These are phyloP conservation scores for Cladosporium sp. DNA, from an alignment of 2,329 filamentous ascomycete species.

Conservation along the genomic window DNA sequence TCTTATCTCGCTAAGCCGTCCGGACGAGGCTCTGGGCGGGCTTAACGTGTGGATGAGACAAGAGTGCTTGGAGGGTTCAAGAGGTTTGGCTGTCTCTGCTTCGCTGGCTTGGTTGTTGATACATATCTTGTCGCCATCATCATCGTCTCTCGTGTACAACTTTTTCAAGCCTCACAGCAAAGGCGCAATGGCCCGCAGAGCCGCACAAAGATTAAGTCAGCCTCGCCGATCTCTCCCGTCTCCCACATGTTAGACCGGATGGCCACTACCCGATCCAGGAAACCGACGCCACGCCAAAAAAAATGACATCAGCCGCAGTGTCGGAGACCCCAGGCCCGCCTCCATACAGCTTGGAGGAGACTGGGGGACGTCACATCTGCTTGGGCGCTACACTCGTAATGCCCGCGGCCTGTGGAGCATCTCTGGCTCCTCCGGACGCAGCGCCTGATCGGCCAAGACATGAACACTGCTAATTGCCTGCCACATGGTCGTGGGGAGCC, in stretches of 20 bases:
- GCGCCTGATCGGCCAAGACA: constrained; percentile 9
- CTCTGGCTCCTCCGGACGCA: background rate
- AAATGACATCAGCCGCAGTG: background rate
- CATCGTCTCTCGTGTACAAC: background rate
- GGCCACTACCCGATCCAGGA: constrained; percentile 7
- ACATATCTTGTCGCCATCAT: background rate
- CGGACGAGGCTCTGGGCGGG: constrained; percentile 7
- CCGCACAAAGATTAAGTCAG: background rate
- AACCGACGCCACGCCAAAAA: constrained; percentile 3
- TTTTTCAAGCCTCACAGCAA: background rate
- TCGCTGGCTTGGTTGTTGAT: background rate
- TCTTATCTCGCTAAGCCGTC: constrained; percentile 6
- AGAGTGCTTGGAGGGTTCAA: constrained; percentile 11
- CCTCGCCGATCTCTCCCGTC: background rate
- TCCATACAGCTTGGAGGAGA: constrained; percentile 1
- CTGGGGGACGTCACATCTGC: constrained; percentile 8
- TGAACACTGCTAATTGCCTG: constrained; percentile 5
- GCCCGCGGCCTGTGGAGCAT: background rate
- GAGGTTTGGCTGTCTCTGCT: background rate
- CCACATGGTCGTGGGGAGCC: constrained; percentile 10
- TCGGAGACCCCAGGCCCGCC: constrained; percentile 7
- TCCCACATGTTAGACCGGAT: background rate
- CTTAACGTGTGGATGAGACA: constrained; percentile 7
- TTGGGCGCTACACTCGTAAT: constrained; percentile 1
- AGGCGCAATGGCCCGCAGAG: background rate